Conservation (phyloP, 208 protist genomes). For the Leishmania mexicana region DNA sequence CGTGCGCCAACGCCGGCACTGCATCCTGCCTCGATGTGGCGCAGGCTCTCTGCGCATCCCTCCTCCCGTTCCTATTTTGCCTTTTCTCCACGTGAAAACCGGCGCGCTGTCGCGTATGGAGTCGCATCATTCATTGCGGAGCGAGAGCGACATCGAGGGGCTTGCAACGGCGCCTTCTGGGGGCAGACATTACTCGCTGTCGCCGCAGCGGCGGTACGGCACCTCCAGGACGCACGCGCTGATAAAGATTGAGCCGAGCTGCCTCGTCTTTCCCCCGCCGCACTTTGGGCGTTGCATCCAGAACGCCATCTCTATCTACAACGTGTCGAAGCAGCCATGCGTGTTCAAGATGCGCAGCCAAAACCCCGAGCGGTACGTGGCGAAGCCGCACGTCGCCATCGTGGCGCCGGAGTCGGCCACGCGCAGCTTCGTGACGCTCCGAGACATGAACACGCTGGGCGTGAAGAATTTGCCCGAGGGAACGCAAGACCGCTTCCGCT, state of each 20-base stretch:
- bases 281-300: conserved; percentile 66
- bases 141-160: conserved; percentile 3
- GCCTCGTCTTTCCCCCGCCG: conserved; percentile 68
- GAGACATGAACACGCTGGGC: conserved; percentile 37
- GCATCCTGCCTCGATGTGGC: not conserved
- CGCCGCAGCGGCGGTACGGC: not conserved
- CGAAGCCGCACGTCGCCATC: conserved; percentile 59
- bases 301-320: conserved; percentile 70
- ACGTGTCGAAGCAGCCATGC: conserved; percentile 48
- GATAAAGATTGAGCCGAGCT: conserved; percentile 63
- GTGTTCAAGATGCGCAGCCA: conserved; percentile 73
- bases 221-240: conserved; percentile 24
- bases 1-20: not conserved
- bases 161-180: not conserved
- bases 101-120: conserved; percentile 1
- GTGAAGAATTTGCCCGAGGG: conserved; percentile 35
- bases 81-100: not conserved
- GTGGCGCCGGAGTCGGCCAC: conserved; percentile 50
- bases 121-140: conserved; percentile 5
- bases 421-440: conserved; percentile 60
- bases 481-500: conserved; percentile 49
- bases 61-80: not conserved
- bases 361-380: conserved; percentile 71
- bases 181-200: not conserved
- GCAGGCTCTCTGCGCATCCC: not conserved